phyloP scores from a whole-genome alignment of 805 yeast genomes.

The Wickerhamiella brachini region DNA sequence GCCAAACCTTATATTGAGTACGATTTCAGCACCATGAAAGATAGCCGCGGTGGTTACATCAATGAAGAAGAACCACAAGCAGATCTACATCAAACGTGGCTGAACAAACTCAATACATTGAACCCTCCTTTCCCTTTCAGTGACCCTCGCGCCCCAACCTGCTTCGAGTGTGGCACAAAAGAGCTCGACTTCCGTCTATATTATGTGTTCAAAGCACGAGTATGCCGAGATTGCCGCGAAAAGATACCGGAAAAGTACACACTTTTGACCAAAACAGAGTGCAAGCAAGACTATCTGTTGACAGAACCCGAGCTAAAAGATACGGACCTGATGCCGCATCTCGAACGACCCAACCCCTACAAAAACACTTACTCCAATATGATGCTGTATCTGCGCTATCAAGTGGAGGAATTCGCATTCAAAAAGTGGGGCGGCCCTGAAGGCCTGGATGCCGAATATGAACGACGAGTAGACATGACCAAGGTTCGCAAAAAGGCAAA shows the following conservation, averaged over 20 bases:
- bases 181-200: slow-evolving; percentile 66
- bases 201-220: slow-evolving; percentile 57
- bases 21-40: slow-evolving; percentile 84
- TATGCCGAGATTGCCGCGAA: slow-evolving; percentile 67
- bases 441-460: slow-evolving; percentile 85
- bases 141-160: slow-evolving; percentile 59
- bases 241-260: slow-evolving; percentile 78
- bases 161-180: slow-evolving; percentile 67
- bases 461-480: slow-evolving; percentile 59
- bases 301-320: slow-evolving; percentile 91
- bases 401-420: slow-evolving; percentile 86
- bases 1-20: slow-evolving; percentile 27
- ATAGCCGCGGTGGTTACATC: slow-evolving; percentile 76
- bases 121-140: slow-evolving; percentile 30
- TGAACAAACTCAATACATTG: slow-evolving; percentile 24
- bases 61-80: slow-evolving; percentile 23
- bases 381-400: slow-evolving; percentile 83
- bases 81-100: slow-evolving; percentile 11
- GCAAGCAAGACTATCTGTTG: slow-evolving; percentile 77
- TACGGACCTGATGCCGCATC: slow-evolving; percentile 46
- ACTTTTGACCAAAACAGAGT: slow-evolving; percentile 85
- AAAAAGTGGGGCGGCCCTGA: slow-evolving; percentile 92
- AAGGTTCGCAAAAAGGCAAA: slow-evolving; percentile 62
- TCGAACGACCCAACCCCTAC: slow-evolving; percentile 91
- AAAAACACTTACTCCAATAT: slow-evolving; percentile 76